phyloP scores from a whole-genome alignment of 257 asterid species.

The Fraxinus quadrangulata region DNA sequence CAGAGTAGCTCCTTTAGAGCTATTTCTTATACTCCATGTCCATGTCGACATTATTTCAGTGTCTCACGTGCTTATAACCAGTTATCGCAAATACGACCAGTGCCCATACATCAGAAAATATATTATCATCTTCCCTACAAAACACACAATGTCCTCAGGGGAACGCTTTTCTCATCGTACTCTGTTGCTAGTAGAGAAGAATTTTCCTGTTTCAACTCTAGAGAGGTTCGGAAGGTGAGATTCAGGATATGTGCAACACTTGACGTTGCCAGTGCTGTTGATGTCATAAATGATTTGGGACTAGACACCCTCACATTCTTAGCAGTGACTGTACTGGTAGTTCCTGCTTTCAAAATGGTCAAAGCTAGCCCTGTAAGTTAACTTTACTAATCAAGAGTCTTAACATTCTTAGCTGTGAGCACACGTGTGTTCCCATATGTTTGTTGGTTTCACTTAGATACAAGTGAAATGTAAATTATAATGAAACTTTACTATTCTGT shows the following conservation, averaged over 20 bases:
- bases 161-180: conserved; percentile 34
- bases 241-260: conserved; percentile 57
- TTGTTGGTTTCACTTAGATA: conserved; percentile 22
- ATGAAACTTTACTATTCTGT: conserved; percentile 13
- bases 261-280: conserved; percentile 85
- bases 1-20: conserved; percentile 46
- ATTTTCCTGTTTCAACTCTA: conserved; percentile 30
- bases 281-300: conserved; percentile 94
- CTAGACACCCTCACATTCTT: conserved; percentile 89
- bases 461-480: conserved; percentile 4
- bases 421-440: neutral
- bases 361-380: conserved; percentile 97
- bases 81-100: conserved; percentile 36
- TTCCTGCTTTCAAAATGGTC: conserved; percentile 83
- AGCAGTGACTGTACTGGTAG: conserved; percentile 87
- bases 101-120: conserved; percentile 37
- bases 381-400: conserved; percentile 17
- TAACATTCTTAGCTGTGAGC: neutral
- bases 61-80: conserved; percentile 41
- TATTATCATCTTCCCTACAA: conserved; percentile 35
- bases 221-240: conserved; percentile 36
- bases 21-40: conserved; percentile 34
- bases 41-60: conserved; percentile 32
- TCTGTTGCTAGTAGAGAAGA: conserved; percentile 37
- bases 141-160: conserved; percentile 47